phyloP scores from a whole-genome alignment of 257 asterid genomes.

The Solanum clarkiae region DNA sequence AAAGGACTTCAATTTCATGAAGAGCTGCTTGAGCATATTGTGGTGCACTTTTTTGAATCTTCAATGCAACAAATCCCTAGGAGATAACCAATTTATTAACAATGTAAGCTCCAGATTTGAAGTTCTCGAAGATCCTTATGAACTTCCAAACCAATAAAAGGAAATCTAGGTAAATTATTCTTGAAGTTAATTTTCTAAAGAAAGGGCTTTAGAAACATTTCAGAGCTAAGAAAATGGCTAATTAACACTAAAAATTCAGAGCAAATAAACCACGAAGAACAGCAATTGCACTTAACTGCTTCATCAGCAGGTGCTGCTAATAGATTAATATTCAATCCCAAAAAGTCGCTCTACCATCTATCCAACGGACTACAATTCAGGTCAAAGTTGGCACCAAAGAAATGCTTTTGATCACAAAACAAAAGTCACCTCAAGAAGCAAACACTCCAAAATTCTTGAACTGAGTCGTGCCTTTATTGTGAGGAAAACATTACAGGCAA shows the following conservation, averaged over 20 bases:
- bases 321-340: neutral
- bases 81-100: neutral
- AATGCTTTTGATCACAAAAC: neutral
- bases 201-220: neutral
- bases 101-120: neutral
- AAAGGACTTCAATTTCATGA: slow-evolving; percentile 81
- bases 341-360: neutral
- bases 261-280: neutral
- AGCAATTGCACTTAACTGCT: neutral
- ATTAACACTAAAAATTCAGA: neutral
- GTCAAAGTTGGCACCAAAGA: neutral
- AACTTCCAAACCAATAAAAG: neutral
- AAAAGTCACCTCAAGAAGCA: neutral
- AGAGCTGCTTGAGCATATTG: slow-evolving; percentile 94
- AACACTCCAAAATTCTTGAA: neutral
- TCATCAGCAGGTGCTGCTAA: neutral
- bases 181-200: neutral
- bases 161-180: neutral
- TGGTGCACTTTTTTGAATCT: slow-evolving; percentile 95
- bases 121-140: neutral
- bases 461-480: neutral
- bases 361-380: neutral
- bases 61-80: slow-evolving; percentile 83
- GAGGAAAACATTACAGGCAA: neutral
- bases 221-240: neutral